These are phyloP conservation scores for Tylopilus plumbeoviolaceoides DNA, from an alignment of 768 basidiomycete species.

Conservation along the genomic window DNA sequence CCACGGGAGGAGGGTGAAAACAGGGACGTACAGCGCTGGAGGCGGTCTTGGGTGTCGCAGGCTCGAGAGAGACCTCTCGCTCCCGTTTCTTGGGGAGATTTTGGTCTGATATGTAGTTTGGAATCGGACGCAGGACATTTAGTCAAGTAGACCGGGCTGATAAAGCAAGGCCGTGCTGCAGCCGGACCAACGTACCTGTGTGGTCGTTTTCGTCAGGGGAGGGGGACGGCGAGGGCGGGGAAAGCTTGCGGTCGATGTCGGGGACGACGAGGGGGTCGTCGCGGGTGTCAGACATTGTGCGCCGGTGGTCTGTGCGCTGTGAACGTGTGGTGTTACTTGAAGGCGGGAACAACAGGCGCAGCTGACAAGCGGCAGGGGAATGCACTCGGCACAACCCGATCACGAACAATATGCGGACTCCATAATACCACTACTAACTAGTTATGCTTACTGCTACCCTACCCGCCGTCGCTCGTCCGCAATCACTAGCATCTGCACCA, in stretches of 20 bases:
- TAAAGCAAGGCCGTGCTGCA: constrained; percentile 22
- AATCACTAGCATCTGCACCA: constrained; percentile 39
- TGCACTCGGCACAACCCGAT: constrained; percentile 32
- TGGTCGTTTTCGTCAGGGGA: constrained; percentile 42
- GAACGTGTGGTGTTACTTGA: constrained; percentile 20
- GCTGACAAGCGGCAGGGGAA: constrained; percentile 31
- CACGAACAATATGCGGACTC: constrained; percentile 7
- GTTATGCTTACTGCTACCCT: not conserved
- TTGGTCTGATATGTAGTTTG: constrained; percentile 29
- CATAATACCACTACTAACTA: too few relatives aligned
- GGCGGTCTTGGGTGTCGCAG: constrained; percentile 45
- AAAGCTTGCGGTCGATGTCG: constrained; percentile 19
- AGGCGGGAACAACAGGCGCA: constrained; percentile 31
- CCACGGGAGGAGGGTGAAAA: constrained; percentile 5
- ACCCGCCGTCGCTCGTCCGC: constrained; percentile 38
- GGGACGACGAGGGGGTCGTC: constrained; percentile 13
- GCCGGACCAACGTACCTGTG: constrained; percentile 38
- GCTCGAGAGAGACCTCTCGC: constrained; percentile 74
- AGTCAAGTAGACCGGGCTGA: constrained; percentile 7
- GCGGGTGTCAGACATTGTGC: constrained; percentile 26
- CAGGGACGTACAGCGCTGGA: constrained; percentile 31
- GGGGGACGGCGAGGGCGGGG: constrained; percentile 33
- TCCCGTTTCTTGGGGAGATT: constrained; percentile 68
- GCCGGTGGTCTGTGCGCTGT: constrained; percentile 31
- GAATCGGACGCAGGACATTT: constrained; percentile 18